Base-by-base conservation (phyloP, 2,329 filamentous ascomycete species). In the Arthroderma uncinatum region DNA sequence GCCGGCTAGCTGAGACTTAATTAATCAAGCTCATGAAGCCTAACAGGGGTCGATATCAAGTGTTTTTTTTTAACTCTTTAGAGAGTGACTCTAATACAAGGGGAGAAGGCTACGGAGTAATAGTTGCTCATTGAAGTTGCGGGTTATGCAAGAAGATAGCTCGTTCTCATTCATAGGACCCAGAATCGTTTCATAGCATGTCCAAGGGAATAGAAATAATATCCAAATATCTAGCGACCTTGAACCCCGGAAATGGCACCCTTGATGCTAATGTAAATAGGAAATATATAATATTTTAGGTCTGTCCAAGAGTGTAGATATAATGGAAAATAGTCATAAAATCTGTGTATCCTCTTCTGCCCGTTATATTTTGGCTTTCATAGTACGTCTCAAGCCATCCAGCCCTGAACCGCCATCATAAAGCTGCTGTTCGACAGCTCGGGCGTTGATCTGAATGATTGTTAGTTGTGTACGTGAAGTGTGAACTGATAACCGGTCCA, bases 361-460 rank as follows among this genome's bases (percentile, higher is more conserved):
- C 19, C 14, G 33, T 55, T 69, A 79, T 53, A 82, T 68, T 62
- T 76, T 81, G 10, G 80, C 72, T 58, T 77, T 78, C 16, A 76
- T 75, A 72, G 62, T 47, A 28, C 44, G 64, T 16, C 70, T 76
- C 56, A 76, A 65, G 58, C 73, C 74, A 57, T 87, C 85, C 57
- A 92, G 70, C 7, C 82, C 82, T 23, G 82, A 76, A 57, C 82
- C 82, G 1, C 89, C 90, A 67, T 95, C 86, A 70, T 89, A 96
- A 57, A 95, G 88, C 66, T 95, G 88, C 62, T 86, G 79, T 71
- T 95, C 89, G 57, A 93, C 82, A 60, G 82, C 81, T 58, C 90
- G 79, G 4, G 87, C 80, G 71, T 96, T 96, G 66, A 95, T 82
- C 86, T 90, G 54, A 39, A 16, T 23, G n/a, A 14, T 23, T n/a